Base-by-base conservation (phyloP, 1,284 basidiomycete species). In the Mycena sp. region DNA sequence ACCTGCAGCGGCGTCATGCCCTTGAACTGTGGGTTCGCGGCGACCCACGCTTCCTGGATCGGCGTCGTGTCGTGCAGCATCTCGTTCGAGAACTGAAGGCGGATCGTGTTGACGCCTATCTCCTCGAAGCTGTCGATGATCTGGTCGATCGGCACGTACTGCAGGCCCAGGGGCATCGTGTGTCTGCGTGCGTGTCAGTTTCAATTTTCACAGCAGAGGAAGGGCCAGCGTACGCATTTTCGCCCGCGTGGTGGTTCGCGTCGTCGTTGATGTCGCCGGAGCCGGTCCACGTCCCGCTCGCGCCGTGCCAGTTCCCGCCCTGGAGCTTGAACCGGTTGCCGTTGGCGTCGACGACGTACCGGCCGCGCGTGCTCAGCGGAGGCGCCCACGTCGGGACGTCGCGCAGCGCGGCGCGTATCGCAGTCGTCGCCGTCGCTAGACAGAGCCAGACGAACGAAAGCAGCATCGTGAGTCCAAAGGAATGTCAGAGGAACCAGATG, bases 81-180 rank as follows among this genome's bases (percentile, higher is more conserved):
- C 26, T 50, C 26, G 50, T 60, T 59, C 12, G 65, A 67, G 37
- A 60, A 67, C 49, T 63, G 65, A 6, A 67, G 49, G n/a, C 65
- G 61, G 37, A 67, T 57, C 21, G 57, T 56, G 49, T 63, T 67
- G 38, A 67, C 44, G 48, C 53, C 49, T 32, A 67, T 10, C 43
- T 63, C 48, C 23, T 56, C 45, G 58, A 67, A 67, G 40, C 61
- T 63, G 30, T 63, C 64, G 38, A 66, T 50, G 19, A 66, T 66
- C 28, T 66, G 35, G 56, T 43, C 55, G 28, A 66, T 66, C 10
- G 64, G 65, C 3, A 67, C 65, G 61, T 67, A 67, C 61, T 67
- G 61, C 28, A 67, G 53, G 1, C 65, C 65, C 38, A 67, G 56
- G 14, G 61, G 65, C 65, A 67, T 67, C 6, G 61, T 67, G 43